A percentile compares a stretch with the other conserved stretches of the same genome.
These are phyloP conservation scores for Candida sanyiensis DNA, from an alignment of 805 yeast species.

Conservation along the genomic window DNA sequence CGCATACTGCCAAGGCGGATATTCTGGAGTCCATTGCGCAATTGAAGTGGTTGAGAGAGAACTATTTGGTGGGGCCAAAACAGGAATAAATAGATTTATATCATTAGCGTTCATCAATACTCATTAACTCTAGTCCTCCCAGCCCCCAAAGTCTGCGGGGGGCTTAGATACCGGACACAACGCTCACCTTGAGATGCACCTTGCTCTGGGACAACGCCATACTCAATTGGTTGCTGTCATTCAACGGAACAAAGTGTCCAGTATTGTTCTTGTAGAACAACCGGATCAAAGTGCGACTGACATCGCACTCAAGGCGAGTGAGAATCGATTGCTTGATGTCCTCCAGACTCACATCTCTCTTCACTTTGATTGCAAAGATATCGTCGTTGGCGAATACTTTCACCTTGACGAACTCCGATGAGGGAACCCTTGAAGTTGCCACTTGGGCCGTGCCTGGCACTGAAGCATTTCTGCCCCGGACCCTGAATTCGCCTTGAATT, in stretches of 20 bases:
- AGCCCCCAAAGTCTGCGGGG: no score
- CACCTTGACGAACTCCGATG: conserved; percentile 14
- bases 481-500: not conserved
- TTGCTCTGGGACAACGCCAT: conserved; percentile 15
- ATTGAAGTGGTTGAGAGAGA: conserved; percentile 65
- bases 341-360: conserved; percentile 3
- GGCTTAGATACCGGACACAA: conserved; percentile 5
- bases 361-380: conserved; percentile 23
- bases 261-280: conserved; percentile 18
- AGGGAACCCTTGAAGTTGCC: not conserved
- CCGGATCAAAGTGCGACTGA: conserved; percentile 9
- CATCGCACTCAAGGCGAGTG: conserved; percentile 23
- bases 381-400: conserved; percentile 22
- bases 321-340: conserved; percentile 17
- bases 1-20: conserved; percentile 86
- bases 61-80: conserved; percentile 44
- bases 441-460: conserved; percentile 1
- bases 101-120: no score
- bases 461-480: conserved; percentile 8
- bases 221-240: conserved; percentile 17
- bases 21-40: conserved; percentile 86
- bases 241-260: conserved; percentile 18
- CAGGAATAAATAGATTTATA: not conserved
- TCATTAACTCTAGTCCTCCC: no score
- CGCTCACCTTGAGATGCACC: conserved; percentile 13